Percentiles rank a stretch among this genome's conserved stretches.
These are phyloP conservation scores for Mucor irregularis DNA, from an alignment of 371 early-diverging fungal genomes.

Conservation along the genomic window DNA sequence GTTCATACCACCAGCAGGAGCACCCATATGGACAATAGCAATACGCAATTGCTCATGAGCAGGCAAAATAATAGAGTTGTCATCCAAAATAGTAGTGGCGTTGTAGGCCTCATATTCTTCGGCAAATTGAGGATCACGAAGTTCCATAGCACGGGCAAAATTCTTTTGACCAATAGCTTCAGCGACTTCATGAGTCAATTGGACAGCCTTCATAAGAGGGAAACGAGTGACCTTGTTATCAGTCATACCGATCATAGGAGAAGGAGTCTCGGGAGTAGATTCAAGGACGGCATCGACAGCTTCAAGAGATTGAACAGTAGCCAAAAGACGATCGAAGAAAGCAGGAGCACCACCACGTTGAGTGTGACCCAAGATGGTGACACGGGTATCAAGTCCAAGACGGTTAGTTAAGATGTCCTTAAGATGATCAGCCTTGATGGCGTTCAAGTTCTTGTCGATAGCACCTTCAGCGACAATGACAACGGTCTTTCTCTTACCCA, in stretches of 20 bases:
- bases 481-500: constrained; percentile 90
- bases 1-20: constrained; percentile 99
- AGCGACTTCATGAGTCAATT: constrained; percentile 88
- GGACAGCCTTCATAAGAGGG: constrained; percentile 92
- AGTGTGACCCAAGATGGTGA: constrained; percentile 97
- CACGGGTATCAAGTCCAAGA: constrained; percentile 90
- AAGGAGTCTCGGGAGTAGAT: constrained; percentile 82
- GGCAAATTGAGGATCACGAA: constrained; percentile 91
- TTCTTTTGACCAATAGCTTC: constrained; percentile 81
- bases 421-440: constrained; percentile 88
- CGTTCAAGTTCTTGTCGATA: constrained; percentile 85
- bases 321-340: constrained; percentile 92
- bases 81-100: constrained; percentile 49
- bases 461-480: constrained; percentile 99
- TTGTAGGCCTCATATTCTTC: constrained; percentile 66
- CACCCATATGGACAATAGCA: constrained; percentile 94
- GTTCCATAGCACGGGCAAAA: constrained; percentile 87
- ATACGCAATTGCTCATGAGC: constrained; percentile 70
- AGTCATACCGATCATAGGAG: constrained; percentile 91
- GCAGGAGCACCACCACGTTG: constrained; percentile 98
- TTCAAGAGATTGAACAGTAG: constrained; percentile 93
- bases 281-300: constrained; percentile 95
- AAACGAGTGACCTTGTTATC: constrained; percentile 84
- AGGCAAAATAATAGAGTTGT: constrained; percentile 32
- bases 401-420: constrained; percentile 79